phyloP scores from a whole-genome alignment of 441 rosid species.

The Kokia cookei region DNA sequence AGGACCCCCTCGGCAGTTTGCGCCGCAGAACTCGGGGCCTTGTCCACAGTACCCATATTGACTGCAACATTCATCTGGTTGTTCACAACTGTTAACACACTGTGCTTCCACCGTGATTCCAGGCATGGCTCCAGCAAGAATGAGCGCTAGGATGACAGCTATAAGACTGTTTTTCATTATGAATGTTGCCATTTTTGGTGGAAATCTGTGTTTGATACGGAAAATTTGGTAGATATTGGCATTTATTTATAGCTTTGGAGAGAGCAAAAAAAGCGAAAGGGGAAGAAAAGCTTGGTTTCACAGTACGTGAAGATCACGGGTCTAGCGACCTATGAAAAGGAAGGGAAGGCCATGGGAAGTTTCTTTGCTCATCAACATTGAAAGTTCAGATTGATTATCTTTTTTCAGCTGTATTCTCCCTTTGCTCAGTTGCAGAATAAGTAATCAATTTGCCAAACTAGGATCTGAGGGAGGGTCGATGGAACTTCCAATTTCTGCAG shows the following conservation, averaged over 20 bases:
- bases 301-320: background rate
- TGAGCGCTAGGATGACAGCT: background rate
- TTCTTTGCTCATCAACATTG: background rate
- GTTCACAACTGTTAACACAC: background rate
- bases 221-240: background rate
- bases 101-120: background rate
- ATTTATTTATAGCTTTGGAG: background rate
- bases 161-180: background rate
- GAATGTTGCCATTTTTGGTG: background rate
- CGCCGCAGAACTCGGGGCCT: background rate
- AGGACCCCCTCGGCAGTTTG: slow-evolving; percentile 5
- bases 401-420: background rate
- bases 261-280: background rate
- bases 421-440: background rate
- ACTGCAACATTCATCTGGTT: background rate
- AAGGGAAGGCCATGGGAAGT: background rate
- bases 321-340: background rate
- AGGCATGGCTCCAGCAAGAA: background rate
- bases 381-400: background rate
- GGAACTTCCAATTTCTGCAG: background rate
- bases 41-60: background rate
- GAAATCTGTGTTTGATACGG: background rate
- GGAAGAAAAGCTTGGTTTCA: background rate
- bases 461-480: background rate
- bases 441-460: background rate